Base-by-base conservation (phyloP, 1,284 basidiomycete genomes). In the Cutaneotrichosporon dermatis region DNA sequence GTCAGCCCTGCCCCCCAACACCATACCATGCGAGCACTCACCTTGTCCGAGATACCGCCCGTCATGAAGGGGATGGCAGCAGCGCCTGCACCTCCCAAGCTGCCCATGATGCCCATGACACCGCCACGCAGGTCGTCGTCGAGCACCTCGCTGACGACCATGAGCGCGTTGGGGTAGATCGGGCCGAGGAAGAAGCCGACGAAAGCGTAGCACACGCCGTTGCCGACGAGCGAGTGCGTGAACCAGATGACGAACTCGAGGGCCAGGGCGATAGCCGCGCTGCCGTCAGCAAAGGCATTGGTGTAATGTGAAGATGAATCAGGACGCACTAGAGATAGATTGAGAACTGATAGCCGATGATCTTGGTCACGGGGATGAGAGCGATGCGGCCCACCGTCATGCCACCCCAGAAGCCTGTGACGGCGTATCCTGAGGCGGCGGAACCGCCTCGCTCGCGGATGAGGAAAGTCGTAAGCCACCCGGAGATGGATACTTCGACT, bases 121-220 rank as follows among this genome's bases (percentile, higher is more conserved):
- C 78, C 84, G 1, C 83, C 83, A 44, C 86, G 79, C 4, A 87
- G 77, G 80, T 83, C 84, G 6, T 79, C 79, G 4, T 85, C 85
- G 4, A 87, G 74, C 54, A 86, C 78, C 1, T 80, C 78, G 7
- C 81, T 80, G 4, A 84, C 76, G 57, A 84, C 80, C 67, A 83
- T 84, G 78, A 86, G 83, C 1, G 82, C 80, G 56, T 85, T 83
- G 0, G 85, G 85, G 64, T 83, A 86, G 74, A 86, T 83, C 0
- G 85, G 85, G 2, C 68, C 73, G 7, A 72, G 58, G 43, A 69
- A 60, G 51, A 77, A 65, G 13, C 85, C 85, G 51, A 85, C 77
- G 48, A 85, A 66, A 6, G 83, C 80, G n/a, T 85, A 81, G 4
- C 84, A 82, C 2, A 86, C 73, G 0, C 83, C 85, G 67, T 82